Evolutionary conservation across 352 stramenopile species (phyloP), one percentile per base, ranked within the genome.

Genomic region (Porosira glacialis): DNA sequence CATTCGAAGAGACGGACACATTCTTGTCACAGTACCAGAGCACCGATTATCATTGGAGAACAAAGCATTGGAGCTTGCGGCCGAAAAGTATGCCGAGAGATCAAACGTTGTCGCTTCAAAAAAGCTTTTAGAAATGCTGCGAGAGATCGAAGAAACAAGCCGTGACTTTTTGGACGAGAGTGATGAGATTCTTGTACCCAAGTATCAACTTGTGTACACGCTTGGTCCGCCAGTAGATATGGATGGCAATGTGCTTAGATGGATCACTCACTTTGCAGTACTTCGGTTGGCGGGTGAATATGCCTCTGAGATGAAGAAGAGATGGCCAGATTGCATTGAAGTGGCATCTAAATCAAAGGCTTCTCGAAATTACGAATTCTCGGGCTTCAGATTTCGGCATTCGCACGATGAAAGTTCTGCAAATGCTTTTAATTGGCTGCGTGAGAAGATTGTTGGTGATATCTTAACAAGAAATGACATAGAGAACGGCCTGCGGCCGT

Each of bases 21-120:
- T 49, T 38, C 4, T 63, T 10, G 36, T 63, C 1, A 63, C 55
- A 39, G 55, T 63, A 1, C 55, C 55, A 1, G 55, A 63, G 22
- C 55, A 63, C 1, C 55, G 55, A 3, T 17, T 63, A 6, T 63
- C 55, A 19, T 22, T 41, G 36, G 55, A 63, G 35, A 63, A 63
- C 39, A 63, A 63, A 24, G 35, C 49, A 26, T 30, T 60, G 31
- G 52, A 60, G 22, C 22, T 60, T 3, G 52, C 52, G 8, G 45
- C 35, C 15, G 4, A 11, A 3, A 17, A 19, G 6, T n/a, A n/a
- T n/a, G 55, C 55, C 11, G 35, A 53, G 8, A 1, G 39, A 19
- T 17, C 47, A 22, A 41, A 63, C 28, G 26, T 39, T 26, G 22
- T 38, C 15, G 2, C 15, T 7, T 27, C 38, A 26, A n/a, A 35